Evolutionary conservation across 2,329 filamentous ascomycete genomes (phyloP).

Genomic region (Trichoderma brevicompactum): DNA sequence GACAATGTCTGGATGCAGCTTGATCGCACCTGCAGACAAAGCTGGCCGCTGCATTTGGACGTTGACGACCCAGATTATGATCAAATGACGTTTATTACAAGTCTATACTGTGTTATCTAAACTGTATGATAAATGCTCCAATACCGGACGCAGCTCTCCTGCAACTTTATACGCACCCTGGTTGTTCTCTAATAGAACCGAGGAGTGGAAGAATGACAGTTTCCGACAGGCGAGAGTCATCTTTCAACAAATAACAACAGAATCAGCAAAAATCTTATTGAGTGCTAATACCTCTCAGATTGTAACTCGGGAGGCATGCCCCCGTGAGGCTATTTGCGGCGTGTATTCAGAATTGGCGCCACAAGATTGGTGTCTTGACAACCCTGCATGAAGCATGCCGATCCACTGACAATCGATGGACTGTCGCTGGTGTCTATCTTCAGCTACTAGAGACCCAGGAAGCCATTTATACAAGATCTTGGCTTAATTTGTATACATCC

Average conservation of each 20-base stretch:
- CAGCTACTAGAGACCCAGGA: neutral
- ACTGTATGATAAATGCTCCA: neutral
- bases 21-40: neutral
- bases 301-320: neutral
- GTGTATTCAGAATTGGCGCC: neutral
- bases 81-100: neutral
- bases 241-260: neutral
- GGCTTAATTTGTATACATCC: neutral
- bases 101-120: neutral
- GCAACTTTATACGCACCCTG: neutral
- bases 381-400: neutral
- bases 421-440: neutral
- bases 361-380: neutral
- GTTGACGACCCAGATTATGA: neutral
- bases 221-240: neutral
- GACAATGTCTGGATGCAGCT: neutral
- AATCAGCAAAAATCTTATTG: neutral
- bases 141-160: neutral
- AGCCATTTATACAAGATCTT: neutral
- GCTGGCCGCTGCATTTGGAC: neutral
- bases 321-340: neutral
- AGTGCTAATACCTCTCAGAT: neutral
- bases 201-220: neutral
- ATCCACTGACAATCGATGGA: neutral
- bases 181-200: neutral